Conservation (phyloP, 192 early-diverging fungal species). For the Physocladia obscura region DNA sequence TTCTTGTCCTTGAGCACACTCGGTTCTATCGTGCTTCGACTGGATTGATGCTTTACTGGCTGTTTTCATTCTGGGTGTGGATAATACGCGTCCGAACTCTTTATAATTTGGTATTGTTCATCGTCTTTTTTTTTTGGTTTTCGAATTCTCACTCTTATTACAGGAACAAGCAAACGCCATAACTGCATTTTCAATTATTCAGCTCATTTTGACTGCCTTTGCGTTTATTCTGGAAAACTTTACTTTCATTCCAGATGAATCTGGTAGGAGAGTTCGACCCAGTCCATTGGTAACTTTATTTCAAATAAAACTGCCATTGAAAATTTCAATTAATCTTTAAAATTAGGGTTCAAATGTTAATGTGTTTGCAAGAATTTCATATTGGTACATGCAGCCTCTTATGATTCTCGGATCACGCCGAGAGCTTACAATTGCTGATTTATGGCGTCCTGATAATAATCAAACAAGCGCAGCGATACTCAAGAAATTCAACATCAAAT, state of each 20-base stretch:
- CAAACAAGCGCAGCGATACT: constrained; percentile 12
- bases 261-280: not conserved
- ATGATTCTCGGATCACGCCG: constrained; percentile 13
- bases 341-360: constrained; percentile 34
- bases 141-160: too few species aligned
- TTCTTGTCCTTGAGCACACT: constrained; percentile 26
- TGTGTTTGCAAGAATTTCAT: constrained; percentile 33
- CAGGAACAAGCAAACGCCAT: not conserved
- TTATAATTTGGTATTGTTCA: not conserved
- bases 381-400: constrained; percentile 31
- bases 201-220: not conserved
- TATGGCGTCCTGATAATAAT: constrained; percentile 31
- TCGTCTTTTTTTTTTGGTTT: not conserved
- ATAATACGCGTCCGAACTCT: constrained; percentile 21
- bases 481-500: constrained; percentile 3
- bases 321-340: too few species aligned
- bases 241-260: constrained; percentile 19
- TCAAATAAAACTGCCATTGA: too few species aligned
- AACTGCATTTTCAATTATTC: not conserved
- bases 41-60: constrained; percentile 32
- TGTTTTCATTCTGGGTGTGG: not conserved
- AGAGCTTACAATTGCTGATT: constrained; percentile 17
- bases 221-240: constrained; percentile 30
- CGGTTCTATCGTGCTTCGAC: constrained; percentile 25
- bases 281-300: constrained; percentile 24